phyloP scores from a whole-genome alignment of 169 alveolate species.

The Plasmodium sp. region DNA sequence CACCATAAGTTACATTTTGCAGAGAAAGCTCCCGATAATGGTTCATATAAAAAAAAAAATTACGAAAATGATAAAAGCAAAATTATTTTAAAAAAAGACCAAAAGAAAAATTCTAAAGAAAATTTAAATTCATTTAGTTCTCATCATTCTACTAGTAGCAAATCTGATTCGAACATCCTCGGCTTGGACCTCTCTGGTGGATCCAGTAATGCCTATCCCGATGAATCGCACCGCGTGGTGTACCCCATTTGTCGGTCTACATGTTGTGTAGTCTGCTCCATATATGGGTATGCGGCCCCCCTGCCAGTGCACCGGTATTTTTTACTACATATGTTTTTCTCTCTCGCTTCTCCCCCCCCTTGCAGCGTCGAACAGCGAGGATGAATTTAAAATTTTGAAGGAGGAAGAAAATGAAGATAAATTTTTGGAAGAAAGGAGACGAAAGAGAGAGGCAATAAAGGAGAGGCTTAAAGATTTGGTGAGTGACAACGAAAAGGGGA shows the following conservation, averaged over 20 bases:
- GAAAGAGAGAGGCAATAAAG: conserved; percentile 69
- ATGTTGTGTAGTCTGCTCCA: background rate
- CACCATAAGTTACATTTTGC: conserved; percentile 17
- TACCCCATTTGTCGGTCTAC: background rate
- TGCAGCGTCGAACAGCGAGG: conserved; percentile 67
- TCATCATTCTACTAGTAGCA: conserved; percentile 72
- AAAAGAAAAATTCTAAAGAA: conserved; percentile 64
- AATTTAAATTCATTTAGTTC: conserved; percentile 68
- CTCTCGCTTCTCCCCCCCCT: background rate
- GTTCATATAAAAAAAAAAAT: conserved; percentile 72
- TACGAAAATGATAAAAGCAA: conserved; percentile 66
- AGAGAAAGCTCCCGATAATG: conserved; percentile 44
- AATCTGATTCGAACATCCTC: conserved; percentile 27
- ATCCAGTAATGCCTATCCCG: conserved; percentile 18
- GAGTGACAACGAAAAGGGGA: conserved; percentile 5
- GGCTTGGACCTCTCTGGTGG: conserved; percentile 12
- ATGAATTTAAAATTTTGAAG: conserved; percentile 45
- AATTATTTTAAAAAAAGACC: conserved; percentile 55
- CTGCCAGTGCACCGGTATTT: too few species aligned
- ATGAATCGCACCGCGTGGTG: background rate
- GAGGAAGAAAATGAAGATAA: conserved; percentile 70
- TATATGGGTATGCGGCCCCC: background rate
- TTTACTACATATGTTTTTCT: background rate
- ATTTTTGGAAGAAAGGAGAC: conserved; percentile 63
- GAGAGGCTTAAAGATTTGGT: conserved; percentile 36